These are phyloP conservation scores for Crepidotus sp. DNA, from an alignment of 1,284 basidiomycete species.

Conservation along the genomic window DNA sequence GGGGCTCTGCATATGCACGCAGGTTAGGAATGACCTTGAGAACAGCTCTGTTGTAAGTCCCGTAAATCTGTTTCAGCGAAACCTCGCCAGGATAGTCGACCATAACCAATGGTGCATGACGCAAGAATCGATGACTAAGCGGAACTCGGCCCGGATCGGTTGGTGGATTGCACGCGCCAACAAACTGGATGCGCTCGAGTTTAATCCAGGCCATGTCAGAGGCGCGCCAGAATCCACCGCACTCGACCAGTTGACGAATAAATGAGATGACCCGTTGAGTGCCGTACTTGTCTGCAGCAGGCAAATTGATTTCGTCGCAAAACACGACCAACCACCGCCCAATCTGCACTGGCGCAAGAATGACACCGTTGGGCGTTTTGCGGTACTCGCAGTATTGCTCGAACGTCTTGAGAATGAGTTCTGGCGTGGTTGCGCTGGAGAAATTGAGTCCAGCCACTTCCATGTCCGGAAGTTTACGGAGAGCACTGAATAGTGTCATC, in stretches of 20 bases:
- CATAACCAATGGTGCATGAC: constrained; percentile 98
- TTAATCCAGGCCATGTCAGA: constrained; percentile 96
- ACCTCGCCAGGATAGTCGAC: constrained; percentile 98
- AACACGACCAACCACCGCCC: constrained; percentile 98
- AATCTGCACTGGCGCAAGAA: constrained; percentile 90
- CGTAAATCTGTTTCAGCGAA: constrained; percentile 97
- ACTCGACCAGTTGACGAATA: constrained; percentile 94
- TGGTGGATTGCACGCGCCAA: constrained; percentile 98
- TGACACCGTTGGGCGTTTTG: constrained; percentile 95
- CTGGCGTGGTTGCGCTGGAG: constrained; percentile 97
- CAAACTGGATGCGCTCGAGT: constrained; percentile 97
- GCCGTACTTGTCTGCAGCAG: constrained; percentile 96
- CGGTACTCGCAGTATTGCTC: constrained; percentile 99
- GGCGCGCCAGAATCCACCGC: constrained; percentile 91
- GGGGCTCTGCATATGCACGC: constrained; percentile 86
- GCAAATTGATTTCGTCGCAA: constrained; percentile 99
- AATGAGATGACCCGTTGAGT: constrained; percentile 99
- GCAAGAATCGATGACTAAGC: constrained; percentile 91
- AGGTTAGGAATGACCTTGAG: constrained; percentile 95
- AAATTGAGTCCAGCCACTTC: constrained; percentile 99
- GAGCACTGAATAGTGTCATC: constrained; percentile 99
- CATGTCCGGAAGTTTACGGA: constrained; percentile 97
- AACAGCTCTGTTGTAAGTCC: constrained; percentile 95
- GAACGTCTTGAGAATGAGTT: constrained; percentile 97
- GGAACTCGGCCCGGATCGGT: constrained; percentile 99